Evolutionary conservation across 2,329 filamentous ascomycete species (phyloP).

Genomic region (Aschersonia sp.): DNA sequence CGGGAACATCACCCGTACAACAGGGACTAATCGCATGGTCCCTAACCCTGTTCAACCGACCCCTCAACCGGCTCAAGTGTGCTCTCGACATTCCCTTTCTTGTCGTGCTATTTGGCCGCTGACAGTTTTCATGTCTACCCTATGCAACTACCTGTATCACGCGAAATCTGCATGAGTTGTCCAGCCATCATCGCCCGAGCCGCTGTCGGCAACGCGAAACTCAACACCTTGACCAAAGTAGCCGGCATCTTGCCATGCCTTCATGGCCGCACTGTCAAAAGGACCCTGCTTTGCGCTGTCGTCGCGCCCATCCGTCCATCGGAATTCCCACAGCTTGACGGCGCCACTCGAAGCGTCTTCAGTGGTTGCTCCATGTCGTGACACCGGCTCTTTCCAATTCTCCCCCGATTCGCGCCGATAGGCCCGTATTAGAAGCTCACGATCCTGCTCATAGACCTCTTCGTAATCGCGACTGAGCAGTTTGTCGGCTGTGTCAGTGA

Average conservation of each 20-base stretch:
- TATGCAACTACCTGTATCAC: conserved; percentile 11
- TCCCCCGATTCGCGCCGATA: conserved; percentile 79
- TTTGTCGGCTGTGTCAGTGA: conserved; percentile 83
- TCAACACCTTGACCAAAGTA: conserved; percentile 89
- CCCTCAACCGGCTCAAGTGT: too few species aligned
- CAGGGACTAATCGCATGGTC: not conserved
- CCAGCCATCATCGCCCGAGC: conserved; percentile 33
- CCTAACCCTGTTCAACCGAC: not conserved
- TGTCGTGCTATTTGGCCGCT: too few species aligned
- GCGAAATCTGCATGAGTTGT: conserved; percentile 33
- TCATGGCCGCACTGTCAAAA: conserved; percentile 75
- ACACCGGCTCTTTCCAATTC: conserved; percentile 51
- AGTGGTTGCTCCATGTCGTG: conserved; percentile 10
- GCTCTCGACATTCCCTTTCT: too few species aligned
- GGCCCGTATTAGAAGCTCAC: conserved; percentile 70
- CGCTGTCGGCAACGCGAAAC: conserved; percentile 46
- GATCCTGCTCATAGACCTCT: conserved; percentile 84
- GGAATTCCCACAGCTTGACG: conserved; percentile 60
- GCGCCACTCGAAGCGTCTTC: conserved; percentile 7
- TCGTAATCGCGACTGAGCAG: conserved; percentile 69
- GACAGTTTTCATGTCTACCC: too few species aligned
- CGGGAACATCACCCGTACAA: not conserved
- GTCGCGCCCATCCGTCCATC: conserved; percentile 82
- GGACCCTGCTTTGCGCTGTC: conserved; percentile 69
- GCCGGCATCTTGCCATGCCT: conserved; percentile 78